These are phyloP conservation scores for Acidomyces sp. DNA, from an alignment of 495 filamentous ascomycete species.

Conservation along the genomic window DNA sequence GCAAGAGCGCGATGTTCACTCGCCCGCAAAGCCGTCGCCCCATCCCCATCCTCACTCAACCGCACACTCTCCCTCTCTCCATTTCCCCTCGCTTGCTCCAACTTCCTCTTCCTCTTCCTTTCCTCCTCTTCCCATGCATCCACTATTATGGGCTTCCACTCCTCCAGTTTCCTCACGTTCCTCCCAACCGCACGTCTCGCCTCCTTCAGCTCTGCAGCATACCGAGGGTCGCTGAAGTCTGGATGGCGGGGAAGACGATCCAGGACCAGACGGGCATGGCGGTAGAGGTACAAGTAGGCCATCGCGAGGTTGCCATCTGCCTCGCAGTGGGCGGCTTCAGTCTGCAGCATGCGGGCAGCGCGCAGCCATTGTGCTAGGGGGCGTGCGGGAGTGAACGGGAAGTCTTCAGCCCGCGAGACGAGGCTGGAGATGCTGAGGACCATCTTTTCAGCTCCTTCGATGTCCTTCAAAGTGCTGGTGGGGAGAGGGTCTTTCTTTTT, in stretches of 20 bases:
- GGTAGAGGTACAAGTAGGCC: slow-evolving; percentile 73
- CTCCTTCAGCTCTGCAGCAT: slow-evolving; percentile 34
- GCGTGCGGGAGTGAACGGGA: slow-evolving; percentile 63
- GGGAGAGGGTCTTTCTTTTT: too few species aligned
- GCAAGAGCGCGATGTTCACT: slow-evolving; percentile 62
- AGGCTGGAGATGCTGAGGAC: slow-evolving; percentile 66
- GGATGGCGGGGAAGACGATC: slow-evolving; percentile 32
- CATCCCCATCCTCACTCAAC: too few species aligned
- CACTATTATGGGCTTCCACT: slow-evolving; percentile 54
- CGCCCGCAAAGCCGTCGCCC: slow-evolving; percentile 41
- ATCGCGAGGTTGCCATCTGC: slow-evolving; percentile 74
- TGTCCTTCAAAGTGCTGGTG: too few species aligned
- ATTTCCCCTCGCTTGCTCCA: too few species aligned
- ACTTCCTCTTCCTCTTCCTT: too few species aligned
- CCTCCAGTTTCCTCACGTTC: slow-evolving; percentile 47
- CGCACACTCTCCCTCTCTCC: too few species aligned
- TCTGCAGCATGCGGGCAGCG: slow-evolving; percentile 57
- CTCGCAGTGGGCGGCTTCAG: slow-evolving; percentile 64
- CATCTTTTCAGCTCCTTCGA: too few species aligned
- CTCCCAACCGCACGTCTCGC: slow-evolving; percentile 41
- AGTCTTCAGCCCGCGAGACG: slow-evolving; percentile 53
- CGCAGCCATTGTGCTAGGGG: slow-evolving; percentile 69
- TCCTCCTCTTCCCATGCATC: background rate
- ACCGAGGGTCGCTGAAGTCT: slow-evolving; percentile 34
- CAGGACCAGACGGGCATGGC: slow-evolving; percentile 56